Evolutionary conservation across 257 asterid genomes (phyloP).

Genomic region (Nicotiana benthamiana): DNA sequence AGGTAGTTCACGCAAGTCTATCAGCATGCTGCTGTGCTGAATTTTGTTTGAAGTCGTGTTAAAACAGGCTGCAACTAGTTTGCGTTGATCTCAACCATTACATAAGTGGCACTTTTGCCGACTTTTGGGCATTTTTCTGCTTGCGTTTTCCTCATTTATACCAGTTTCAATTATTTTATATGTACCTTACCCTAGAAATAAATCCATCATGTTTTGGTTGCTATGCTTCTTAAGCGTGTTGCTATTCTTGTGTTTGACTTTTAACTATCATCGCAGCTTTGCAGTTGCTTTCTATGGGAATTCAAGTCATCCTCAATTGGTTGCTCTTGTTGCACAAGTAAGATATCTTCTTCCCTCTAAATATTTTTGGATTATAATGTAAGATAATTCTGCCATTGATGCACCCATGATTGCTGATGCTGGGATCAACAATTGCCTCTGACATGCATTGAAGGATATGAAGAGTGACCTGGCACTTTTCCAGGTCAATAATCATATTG

Average conservation of each 20-base stretch:
- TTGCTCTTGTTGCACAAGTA: conserved; percentile 96
- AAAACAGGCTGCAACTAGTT: background rate
- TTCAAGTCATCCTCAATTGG: conserved; percentile 70
- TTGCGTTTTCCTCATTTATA: background rate
- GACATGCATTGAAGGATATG: background rate
- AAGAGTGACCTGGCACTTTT: no score
- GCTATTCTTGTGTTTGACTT: background rate
- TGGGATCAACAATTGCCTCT: background rate
- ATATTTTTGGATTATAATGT: background rate
- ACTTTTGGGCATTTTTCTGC: background rate
- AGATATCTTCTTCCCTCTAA: conserved; percentile 16
- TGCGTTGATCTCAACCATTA: background rate
- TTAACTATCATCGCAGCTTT: conserved; percentile 44
- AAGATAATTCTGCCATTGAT: background rate
- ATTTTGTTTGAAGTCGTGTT: background rate
- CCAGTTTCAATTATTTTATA: background rate
- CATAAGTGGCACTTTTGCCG: background rate
- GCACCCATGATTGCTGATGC: background rate
- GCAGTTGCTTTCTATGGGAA: conserved; percentile 85
- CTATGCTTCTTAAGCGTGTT: background rate
- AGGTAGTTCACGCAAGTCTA: background rate
- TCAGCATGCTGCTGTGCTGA: background rate
- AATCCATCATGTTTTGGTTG: background rate
- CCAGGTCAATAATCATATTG: background rate
- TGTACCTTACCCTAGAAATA: background rate